A percentile compares a stretch with the other conserved stretches of the same genome.
Evolutionary conservation across 306 rosid species (phyloP).

Genomic region (Echinosophora koreensis): DNA sequence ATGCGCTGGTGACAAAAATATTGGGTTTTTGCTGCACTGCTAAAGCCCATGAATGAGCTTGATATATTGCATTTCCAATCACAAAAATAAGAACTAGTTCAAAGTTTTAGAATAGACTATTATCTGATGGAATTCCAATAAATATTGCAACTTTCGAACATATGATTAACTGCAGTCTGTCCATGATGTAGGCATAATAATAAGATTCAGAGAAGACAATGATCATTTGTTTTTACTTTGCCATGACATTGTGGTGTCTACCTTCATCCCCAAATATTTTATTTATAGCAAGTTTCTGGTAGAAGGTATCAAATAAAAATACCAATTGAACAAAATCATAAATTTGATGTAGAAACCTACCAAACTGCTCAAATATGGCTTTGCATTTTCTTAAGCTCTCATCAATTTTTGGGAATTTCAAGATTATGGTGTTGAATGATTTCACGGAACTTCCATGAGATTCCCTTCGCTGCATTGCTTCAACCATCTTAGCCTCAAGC

Average conservation of each 20-base stretch:
- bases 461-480: slow-evolving; percentile 75
- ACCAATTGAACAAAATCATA: slow-evolving; percentile 35
- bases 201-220: background rate
- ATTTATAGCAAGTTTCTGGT: slow-evolving; percentile 32
- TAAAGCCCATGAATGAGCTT: slow-evolving; percentile 17
- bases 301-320: slow-evolving; percentile 10
- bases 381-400: slow-evolving; percentile 87
- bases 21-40: slow-evolving; percentile 17
- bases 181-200: slow-evolving; percentile 13
- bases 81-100: background rate
- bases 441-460: slow-evolving; percentile 70
- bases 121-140: slow-evolving; percentile 26
- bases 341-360: slow-evolving; percentile 57
- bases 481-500: slow-evolving; percentile 85
- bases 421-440: slow-evolving; percentile 83
- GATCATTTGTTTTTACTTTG: slow-evolving; percentile 16
- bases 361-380: slow-evolving; percentile 79
- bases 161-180: slow-evolving; percentile 15
- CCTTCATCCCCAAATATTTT: slow-evolving; percentile 1
- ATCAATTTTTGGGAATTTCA: slow-evolving; percentile 93
- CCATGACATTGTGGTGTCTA: slow-evolving; percentile 21
- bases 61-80: slow-evolving; percentile 15
- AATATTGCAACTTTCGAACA: background rate
- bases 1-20: slow-evolving; percentile 2
- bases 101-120: background rate